phyloP scores from a whole-genome alignment of 2,329 filamentous ascomycete species.

The Gnomoniopsis smithogilvyi region DNA sequence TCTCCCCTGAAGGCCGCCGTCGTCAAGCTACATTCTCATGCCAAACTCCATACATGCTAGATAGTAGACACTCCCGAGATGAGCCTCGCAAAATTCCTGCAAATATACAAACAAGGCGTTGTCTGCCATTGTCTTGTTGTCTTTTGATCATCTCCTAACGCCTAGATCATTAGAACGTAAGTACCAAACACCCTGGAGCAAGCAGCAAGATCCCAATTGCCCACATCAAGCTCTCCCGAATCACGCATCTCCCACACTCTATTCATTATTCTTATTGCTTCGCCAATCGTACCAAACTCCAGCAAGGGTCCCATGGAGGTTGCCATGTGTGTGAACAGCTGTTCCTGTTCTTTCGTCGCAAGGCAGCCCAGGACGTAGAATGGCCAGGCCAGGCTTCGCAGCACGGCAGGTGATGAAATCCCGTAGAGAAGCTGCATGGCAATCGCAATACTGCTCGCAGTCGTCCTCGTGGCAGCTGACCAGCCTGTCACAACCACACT shows the following conservation, averaged over 20 bases:
- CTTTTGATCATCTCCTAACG: no score
- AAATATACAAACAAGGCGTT: no score
- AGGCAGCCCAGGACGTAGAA: slow-evolving; percentile 28
- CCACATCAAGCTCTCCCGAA: slow-evolving; percentile 15
- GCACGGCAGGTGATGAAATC: slow-evolving; percentile 20
- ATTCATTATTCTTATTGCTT: slow-evolving; percentile 23
- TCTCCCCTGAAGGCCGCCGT: no score
- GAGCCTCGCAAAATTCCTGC: no score
- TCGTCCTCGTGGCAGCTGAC: slow-evolving; percentile 21
- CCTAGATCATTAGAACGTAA: slow-evolving; percentile 9
- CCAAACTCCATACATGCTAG: no score
- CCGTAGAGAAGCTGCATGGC: slow-evolving; percentile 21
- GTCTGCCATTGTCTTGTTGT: background rate
- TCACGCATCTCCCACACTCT: slow-evolving; percentile 23
- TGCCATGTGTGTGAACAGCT: slow-evolving; percentile 23
- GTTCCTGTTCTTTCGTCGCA: slow-evolving; percentile 20
- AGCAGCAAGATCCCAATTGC: slow-evolving; percentile 24
- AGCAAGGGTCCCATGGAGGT: slow-evolving; percentile 22
- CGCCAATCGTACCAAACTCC: slow-evolving; percentile 24
- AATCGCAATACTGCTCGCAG: slow-evolving; percentile 20
- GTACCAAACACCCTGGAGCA: slow-evolving; percentile 24
- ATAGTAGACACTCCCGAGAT: no score
- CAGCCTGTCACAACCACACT: slow-evolving; percentile 24
- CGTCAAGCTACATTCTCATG: no score
- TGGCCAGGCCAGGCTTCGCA: slow-evolving; percentile 27